These are phyloP conservation scores for Xylaria sp. DNA, from an alignment of 2,329 filamentous ascomycete species.

Conservation along the genomic window DNA sequence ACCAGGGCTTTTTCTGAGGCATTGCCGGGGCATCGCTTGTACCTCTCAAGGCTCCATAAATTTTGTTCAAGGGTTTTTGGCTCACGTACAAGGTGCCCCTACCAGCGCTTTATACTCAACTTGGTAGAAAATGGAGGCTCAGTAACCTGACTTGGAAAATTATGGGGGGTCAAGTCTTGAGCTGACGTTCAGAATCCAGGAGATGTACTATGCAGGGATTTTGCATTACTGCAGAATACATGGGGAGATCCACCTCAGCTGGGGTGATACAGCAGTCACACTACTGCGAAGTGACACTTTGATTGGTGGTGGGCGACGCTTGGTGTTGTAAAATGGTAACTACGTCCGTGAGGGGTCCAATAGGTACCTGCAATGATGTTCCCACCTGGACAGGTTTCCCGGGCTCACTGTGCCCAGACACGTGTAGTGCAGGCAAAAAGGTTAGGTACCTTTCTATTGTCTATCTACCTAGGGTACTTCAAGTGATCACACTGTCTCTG, in stretches of 20 bases:
- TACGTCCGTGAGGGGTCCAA: slow-evolving; percentile 14
- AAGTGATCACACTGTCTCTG: background rate
- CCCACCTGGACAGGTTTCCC: background rate
- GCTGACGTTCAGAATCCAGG: too few relatives aligned
- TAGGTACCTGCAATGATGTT: slow-evolving; percentile 1
- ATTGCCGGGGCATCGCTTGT: too few relatives aligned
- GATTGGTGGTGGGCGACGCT: slow-evolving; percentile 2
- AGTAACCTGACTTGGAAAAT: too few relatives aligned
- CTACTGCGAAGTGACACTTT: background rate
- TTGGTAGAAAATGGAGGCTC: too few relatives aligned
- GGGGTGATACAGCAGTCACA: slow-evolving; percentile 6
- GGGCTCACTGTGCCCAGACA: background rate
- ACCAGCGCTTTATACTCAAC: too few relatives aligned
- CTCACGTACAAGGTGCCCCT: too few relatives aligned
- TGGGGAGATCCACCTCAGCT: slow-evolving; percentile 16
- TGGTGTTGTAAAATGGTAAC: slow-evolving; percentile 4
- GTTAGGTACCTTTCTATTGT: background rate
- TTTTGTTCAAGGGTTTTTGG: too few relatives aligned
- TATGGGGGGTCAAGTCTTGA: too few relatives aligned
- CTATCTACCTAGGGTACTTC: background rate
- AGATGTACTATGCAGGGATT: slow-evolving; percentile 4
- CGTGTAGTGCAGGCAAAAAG: too few relatives aligned
- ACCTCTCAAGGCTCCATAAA: too few relatives aligned
- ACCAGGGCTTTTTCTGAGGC: too few relatives aligned
- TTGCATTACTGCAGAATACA: background rate